Base-by-base conservation (phyloP, 345 rosid genomes). In the Heritiera fomes region DNA sequence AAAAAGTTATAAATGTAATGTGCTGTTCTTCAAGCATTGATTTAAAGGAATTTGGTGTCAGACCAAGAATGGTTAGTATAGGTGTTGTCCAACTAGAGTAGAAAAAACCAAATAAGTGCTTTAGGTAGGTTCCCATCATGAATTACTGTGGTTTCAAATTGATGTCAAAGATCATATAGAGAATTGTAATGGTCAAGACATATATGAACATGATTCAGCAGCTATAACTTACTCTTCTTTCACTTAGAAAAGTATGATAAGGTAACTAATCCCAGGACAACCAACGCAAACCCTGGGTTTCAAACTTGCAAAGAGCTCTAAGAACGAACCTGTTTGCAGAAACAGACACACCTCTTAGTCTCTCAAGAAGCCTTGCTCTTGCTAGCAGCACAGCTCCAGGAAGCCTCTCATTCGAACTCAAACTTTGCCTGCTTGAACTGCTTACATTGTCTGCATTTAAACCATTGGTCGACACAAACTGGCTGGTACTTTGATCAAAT, bases 321-420 rank as follows among this genome's bases (percentile, higher is more conserved):
- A 59, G 62, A 47, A 84, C 82, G 75, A 43, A 93, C 98, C 99
- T 90, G 91, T 85, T 83, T 71, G 61, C 85, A 84, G 95, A 86
- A 59, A 87, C 79, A 55, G 93, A 84, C 43, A 90, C 92, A 18
- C 97, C 95, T 84, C 97, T 90, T 71, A 96, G 82, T 85, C 99
- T 89, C 87, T 94, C 98, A 81, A 89, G 85, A 83, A 96, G 98
- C 85, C 98, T 90, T 77, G 83, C 97, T 84, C 97, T 92, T 14
- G 99, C 98, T 78, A 92, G 98, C 34, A 92, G 86, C 80, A 96
- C 99, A 75, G 93, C 82, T 59, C 97, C 97, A 68, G 99, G 99
- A 77, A 96, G 98, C 88, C 98, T 88, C 45, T 91, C 96, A 49
- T 80, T 86, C 53, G 87, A 81, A 11, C 81, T 83, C 68, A 79